Conservation (phyloP, 441 rosid species). For the Gossypium gossypioides region DNA sequence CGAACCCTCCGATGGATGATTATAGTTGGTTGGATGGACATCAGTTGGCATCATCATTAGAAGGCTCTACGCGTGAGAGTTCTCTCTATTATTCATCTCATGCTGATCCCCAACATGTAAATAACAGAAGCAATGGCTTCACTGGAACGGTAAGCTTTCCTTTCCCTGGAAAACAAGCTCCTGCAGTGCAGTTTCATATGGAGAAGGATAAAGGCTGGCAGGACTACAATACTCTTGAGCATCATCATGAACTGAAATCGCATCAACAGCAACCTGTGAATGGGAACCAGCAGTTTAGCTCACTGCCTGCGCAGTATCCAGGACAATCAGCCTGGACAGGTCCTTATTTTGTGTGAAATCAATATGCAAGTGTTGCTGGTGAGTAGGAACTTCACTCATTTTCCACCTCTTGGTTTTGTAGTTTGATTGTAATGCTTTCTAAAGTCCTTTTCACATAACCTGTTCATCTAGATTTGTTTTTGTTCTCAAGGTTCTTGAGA, state of each 20-base stretch:
- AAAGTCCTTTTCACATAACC: background rate
- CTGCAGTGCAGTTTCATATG: slow-evolving; percentile 34
- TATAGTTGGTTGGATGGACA: slow-evolving; percentile 98
- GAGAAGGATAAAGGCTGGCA: slow-evolving; percentile 50
- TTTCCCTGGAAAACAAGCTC: slow-evolving; percentile 71
- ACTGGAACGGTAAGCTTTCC: slow-evolving; percentile 58
- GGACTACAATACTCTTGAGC: slow-evolving; percentile 37
- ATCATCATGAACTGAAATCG: slow-evolving; percentile 42
- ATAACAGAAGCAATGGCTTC: slow-evolving; percentile 43
- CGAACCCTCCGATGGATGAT: slow-evolving; percentile 48
- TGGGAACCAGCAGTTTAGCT: slow-evolving; percentile 44
- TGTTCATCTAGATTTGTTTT: slow-evolving; percentile 4
- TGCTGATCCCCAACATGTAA: slow-evolving; percentile 35
- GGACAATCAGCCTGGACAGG: slow-evolving; percentile 74
- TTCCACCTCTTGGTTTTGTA: background rate
- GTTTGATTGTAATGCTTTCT: background rate
- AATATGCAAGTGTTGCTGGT: slow-evolving; percentile 41
- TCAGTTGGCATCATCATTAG: slow-evolving; percentile 44
- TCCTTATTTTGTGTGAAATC: slow-evolving; percentile 75
- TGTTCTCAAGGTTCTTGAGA: slow-evolving; percentile 26
- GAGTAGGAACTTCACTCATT: slow-evolving; percentile 11
- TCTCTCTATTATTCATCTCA: slow-evolving; percentile 32
- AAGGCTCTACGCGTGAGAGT: slow-evolving; percentile 31
- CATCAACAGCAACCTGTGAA: slow-evolving; percentile 38
- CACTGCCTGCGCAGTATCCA: slow-evolving; percentile 62